Evolutionary conservation across 2,329 filamentous ascomycete species (phyloP).

Genomic region (Trichoderma breve): DNA sequence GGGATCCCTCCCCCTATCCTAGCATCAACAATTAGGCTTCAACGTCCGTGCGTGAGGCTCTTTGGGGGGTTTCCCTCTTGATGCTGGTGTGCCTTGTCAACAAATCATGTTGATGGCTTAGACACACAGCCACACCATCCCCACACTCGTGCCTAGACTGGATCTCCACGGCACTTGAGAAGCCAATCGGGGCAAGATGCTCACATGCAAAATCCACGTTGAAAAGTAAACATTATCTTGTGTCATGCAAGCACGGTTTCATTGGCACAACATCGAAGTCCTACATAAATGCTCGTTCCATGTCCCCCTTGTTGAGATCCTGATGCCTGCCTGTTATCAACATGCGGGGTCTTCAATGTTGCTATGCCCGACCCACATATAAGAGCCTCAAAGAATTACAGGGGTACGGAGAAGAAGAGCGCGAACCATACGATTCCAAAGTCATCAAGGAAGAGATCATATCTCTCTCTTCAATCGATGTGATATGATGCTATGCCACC

Average conservation of each 20-base stretch:
- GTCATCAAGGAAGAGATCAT: neutral
- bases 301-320: neutral
- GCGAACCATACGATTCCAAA: neutral
- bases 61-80: neutral
- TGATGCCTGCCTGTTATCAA: neutral
- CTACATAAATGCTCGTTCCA: neutral
- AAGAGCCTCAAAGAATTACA: neutral
- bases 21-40: neutral
- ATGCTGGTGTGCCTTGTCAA: neutral
- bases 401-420: neutral
- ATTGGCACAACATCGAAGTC: neutral
- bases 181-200: neutral
- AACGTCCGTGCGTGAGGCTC: conserved; percentile 6
- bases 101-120: neutral
- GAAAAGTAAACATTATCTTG: neutral
- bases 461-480: neutral
- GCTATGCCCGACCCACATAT: neutral
- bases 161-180: neutral
- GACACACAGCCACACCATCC: conserved; percentile 14
- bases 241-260: neutral
- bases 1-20: neutral
- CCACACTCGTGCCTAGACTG: neutral
- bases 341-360: neutral
- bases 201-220: neutral
- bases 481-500: neutral